Conservation (phyloP, 2,329 filamentous ascomycete genomes). For the Fusarium torreyae region DNA sequence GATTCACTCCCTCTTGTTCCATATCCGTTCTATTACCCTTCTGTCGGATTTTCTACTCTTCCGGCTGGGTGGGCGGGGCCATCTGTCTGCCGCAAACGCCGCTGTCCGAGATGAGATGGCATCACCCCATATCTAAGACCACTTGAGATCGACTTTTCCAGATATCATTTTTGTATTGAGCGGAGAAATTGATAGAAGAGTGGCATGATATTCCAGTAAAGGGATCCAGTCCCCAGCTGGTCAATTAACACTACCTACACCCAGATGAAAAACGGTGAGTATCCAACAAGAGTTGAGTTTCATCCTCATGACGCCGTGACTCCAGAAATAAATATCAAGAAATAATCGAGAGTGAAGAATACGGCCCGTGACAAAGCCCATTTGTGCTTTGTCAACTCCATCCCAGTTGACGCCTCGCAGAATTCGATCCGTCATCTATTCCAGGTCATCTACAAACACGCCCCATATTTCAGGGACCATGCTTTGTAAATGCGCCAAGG, state of each 20-base stretch:
- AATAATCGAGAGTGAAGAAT: not conserved
- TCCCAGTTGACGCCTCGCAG: conserved; percentile 19
- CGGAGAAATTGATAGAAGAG: not conserved
- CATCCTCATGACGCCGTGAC: conserved; percentile 26
- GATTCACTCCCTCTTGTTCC: conserved; percentile 15
- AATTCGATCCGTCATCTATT: conserved; percentile 1
- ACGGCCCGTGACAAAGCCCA: not conserved
- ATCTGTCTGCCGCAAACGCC: no score
- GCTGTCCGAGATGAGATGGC: conserved; percentile 13
- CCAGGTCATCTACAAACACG: not conserved
- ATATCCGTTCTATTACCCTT: conserved; percentile 25
- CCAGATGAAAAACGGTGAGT: conserved; percentile 20
- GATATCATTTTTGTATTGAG: not conserved
- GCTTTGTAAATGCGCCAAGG: conserved; percentile 7
- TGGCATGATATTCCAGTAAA: conserved; percentile 16
- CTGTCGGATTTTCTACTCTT: conserved; percentile 27
- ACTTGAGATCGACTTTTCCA: conserved; percentile 6
- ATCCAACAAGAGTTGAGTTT: conserved; percentile 43
- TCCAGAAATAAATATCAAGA: conserved; percentile 23
- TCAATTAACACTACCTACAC: conserved; percentile 1
- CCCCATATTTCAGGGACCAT: conserved; percentile 31
- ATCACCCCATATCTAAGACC: conserved; percentile 33
- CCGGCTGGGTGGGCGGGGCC: conserved; percentile 2
- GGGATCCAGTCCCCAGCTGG: conserved; percentile 2
- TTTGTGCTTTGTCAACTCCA: conserved; percentile 14